Percentiles rank a stretch among this genome's conserved stretches.
These are phyloP conservation scores for Secale cereale DNA, from an alignment of 176 grass and related monocot species.

Conservation along the genomic window DNA sequence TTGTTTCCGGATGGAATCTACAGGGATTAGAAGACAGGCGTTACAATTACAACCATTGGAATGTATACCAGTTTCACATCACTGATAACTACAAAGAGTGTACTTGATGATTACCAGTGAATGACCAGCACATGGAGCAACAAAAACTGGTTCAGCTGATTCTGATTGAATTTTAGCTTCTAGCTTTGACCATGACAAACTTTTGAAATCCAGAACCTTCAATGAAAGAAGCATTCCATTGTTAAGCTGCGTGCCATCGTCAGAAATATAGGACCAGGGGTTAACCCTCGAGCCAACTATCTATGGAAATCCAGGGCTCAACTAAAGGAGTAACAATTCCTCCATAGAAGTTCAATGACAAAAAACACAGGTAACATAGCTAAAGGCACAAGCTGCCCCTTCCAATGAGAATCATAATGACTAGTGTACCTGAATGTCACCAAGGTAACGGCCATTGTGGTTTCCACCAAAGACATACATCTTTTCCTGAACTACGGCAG, in stretches of 20 bases:
- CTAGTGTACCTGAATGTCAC: conserved; percentile 64
- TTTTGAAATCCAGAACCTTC: conserved; percentile 91
- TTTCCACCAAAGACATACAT: conserved; percentile 98
- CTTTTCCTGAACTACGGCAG: conserved; percentile 75
- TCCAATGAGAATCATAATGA: neutral
- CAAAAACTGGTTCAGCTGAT: conserved; percentile 23
- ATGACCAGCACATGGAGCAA: conserved; percentile 83
- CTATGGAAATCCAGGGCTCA: neutral
- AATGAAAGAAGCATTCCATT: neutral
- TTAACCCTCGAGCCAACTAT: neutral
- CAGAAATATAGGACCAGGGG: neutral
- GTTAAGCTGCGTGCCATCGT: neutral
- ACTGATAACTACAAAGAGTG: neutral
- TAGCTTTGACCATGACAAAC: conserved; percentile 85
- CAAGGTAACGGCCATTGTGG: conserved; percentile 89
- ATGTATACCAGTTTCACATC: neutral
- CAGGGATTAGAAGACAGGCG: conserved; percentile 21
- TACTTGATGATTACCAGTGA: conserved; percentile 61
- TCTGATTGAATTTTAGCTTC: conserved; percentile 61
- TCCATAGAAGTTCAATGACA: neutral
- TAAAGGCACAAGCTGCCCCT: neutral
- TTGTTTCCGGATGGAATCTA: conserved; percentile 80
- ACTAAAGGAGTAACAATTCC: neutral
- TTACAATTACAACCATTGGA: conserved; percentile 12
- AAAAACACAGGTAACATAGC: neutral